These are phyloP conservation scores for Agaricales sp. DNA, from an alignment of 1,284 basidiomycete species.

Conservation along the genomic window DNA sequence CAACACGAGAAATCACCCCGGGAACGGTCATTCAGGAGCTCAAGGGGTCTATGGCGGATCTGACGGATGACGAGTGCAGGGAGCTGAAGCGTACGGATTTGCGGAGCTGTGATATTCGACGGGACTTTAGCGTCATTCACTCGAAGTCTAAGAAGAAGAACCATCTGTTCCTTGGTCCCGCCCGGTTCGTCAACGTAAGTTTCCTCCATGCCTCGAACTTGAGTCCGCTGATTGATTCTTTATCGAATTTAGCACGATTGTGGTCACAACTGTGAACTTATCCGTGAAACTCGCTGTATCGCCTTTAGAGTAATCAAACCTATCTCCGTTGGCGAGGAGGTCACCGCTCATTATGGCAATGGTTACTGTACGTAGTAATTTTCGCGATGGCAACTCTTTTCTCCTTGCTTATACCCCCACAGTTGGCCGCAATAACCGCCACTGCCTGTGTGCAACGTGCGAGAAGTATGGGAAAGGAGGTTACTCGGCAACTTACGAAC, in stretches of 20 bases:
- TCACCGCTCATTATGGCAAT: slow-evolving; percentile 79
- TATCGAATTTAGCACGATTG: slow-evolving; percentile 78
- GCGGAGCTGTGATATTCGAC: slow-evolving; percentile 49
- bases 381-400: slow-evolving; percentile 9
- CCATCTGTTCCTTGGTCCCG: slow-evolving; percentile 85
- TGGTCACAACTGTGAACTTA: slow-evolving; percentile 81
- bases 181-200: slow-evolving; percentile 89
- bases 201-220: slow-evolving; percentile 11
- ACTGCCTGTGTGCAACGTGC: slow-evolving; percentile 87
- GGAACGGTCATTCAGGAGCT: slow-evolving; percentile 72
- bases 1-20: slow-evolving; percentile 61
- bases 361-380: slow-evolving; percentile 58
- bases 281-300: slow-evolving; percentile 81
- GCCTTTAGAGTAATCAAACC: slow-evolving; percentile 79
- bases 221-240: slow-evolving; percentile 10
- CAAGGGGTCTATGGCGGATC: slow-evolving; percentile 80
- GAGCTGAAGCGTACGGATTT: slow-evolving; percentile 69
- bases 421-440: slow-evolving; percentile 81
- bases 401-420: slow-evolving; percentile 8
- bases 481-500: slow-evolving; percentile 48
- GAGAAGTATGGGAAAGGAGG: slow-evolving; percentile 69
- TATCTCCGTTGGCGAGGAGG: slow-evolving; percentile 76
- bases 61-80: slow-evolving; percentile 73
- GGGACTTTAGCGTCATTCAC: slow-evolving; percentile 89
- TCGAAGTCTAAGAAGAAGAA: slow-evolving; percentile 87